Evolutionary conservation across 495 filamentous ascomycete species (phyloP).

Genomic region (Penicilliopsis zonata): DNA sequence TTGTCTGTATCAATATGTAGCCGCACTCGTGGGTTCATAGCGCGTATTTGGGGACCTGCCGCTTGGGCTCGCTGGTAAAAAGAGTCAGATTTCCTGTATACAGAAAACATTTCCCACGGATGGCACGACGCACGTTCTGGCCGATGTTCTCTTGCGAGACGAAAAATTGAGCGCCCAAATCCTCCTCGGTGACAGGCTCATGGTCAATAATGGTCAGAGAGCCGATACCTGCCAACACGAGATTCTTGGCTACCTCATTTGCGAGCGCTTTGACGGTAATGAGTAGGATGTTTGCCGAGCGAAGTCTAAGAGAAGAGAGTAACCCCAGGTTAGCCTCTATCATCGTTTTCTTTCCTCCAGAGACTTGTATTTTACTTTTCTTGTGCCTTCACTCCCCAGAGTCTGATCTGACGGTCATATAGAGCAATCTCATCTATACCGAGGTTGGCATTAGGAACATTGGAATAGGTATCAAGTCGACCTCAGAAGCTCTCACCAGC

Average conservation of each 20-base stretch:
- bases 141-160: constrained; percentile 61
- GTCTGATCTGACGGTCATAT: constrained; percentile 95
- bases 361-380: constrained; percentile 40
- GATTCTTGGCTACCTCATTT: constrained; percentile 92
- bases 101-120: neutral
- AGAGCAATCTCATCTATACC: constrained; percentile 90
- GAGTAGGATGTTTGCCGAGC: constrained; percentile 81
- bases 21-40: constrained; percentile 82
- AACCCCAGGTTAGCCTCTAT: neutral
- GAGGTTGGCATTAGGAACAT: no score
- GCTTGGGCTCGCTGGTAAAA: constrained; percentile 62
- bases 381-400: constrained; percentile 95
- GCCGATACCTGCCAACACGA: constrained; percentile 90
- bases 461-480: neutral
- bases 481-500: constrained; percentile 25
- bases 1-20: constrained; percentile 56
- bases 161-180: constrained; percentile 86
- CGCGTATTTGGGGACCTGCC: constrained; percentile 62
- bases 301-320: constrained; percentile 45
- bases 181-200: constrained; percentile 61
- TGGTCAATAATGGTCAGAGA: constrained; percentile 85
- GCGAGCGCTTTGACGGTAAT: constrained; percentile 82
- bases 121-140: constrained; percentile 45
- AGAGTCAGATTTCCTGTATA: constrained; percentile 3
- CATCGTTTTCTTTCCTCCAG: no score